Conservation (phyloP, 1,284 basidiomycete genomes). For the Boletus semigastroideus region DNA sequence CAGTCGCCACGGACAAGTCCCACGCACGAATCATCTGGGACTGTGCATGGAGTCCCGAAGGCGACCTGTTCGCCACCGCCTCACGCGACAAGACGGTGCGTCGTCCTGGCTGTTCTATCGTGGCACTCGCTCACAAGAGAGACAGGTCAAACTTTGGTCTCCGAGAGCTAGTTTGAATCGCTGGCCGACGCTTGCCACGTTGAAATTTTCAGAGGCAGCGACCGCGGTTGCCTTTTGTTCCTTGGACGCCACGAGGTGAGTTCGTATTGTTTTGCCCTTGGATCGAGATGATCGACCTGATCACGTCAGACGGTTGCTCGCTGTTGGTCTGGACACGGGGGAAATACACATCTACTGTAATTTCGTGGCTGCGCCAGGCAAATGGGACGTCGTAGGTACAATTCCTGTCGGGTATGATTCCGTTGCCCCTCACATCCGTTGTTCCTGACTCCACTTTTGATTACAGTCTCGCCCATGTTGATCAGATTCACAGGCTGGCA, state of each 20-base stretch:
- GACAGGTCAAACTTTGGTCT: constrained; percentile 75
- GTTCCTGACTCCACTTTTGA: constrained; percentile 7
- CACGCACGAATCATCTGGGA: constrained; percentile 97
- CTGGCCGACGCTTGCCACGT: constrained; percentile 54
- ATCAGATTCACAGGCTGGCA: constrained; percentile 66
- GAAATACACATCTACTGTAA: constrained; percentile 58
- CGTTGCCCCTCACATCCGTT: neutral
- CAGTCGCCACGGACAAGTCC: constrained; percentile 73
- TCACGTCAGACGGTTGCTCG: constrained; percentile 52
- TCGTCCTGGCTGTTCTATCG: neutral
- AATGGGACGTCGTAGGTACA: constrained; percentile 51
- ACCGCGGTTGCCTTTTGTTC: constrained; percentile 70
- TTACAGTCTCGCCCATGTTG: constrained; percentile 59
- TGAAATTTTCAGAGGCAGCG: constrained; percentile 64
- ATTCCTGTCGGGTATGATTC: constrained; percentile 49
- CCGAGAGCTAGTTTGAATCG: constrained; percentile 32
- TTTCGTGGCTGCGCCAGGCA: constrained; percentile 26
- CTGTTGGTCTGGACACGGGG: constrained; percentile 73
- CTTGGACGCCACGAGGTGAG: constrained; percentile 43
- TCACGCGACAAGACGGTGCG: constrained; percentile 93
- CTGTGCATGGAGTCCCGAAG: constrained; percentile 77
- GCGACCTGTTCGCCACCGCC: constrained; percentile 85
- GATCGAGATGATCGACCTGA: neutral
- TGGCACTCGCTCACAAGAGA: neutral
- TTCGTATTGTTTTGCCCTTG: neutral